These are phyloP conservation scores for Aspergillus sp. DNA, from an alignment of 2,329 filamentous ascomycete genomes.

Conservation along the genomic window DNA sequence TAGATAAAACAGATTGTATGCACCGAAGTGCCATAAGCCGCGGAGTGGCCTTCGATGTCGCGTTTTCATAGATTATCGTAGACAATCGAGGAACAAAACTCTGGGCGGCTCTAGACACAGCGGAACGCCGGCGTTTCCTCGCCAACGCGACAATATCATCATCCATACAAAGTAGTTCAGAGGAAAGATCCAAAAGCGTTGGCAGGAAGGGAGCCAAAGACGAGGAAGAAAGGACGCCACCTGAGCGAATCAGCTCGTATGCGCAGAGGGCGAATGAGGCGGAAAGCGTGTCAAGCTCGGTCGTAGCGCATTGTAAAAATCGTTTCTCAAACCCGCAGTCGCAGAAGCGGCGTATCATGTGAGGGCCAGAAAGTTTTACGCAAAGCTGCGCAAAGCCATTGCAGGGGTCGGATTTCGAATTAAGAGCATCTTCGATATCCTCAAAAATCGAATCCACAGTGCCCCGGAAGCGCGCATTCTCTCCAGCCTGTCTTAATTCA, in stretches of 20 bases:
- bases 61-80: slow-evolving; percentile 16
- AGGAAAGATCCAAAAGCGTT: slow-evolving; percentile 20
- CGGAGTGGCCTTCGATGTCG: slow-evolving; percentile 18
- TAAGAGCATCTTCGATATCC: slow-evolving; percentile 44
- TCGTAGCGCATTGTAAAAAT: slow-evolving; percentile 53
- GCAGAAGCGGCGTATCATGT: slow-evolving; percentile 48
- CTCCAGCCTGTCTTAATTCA: slow-evolving; percentile 51
- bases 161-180: slow-evolving; percentile 17
- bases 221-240: slow-evolving; percentile 19
- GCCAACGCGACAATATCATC: slow-evolving; percentile 19
- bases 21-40: slow-evolving; percentile 25
- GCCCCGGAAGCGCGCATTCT: slow-evolving; percentile 47
- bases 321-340: slow-evolving; percentile 63
- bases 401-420: slow-evolving; percentile 40
- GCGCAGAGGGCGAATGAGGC: slow-evolving; percentile 23
- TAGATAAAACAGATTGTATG: slow-evolving; percentile 22
- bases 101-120: slow-evolving; percentile 24
- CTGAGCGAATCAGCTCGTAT: slow-evolving; percentile 21
- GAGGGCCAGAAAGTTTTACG: slow-evolving; percentile 38
- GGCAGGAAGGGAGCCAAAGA: slow-evolving; percentile 21
- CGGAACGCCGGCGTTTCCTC: slow-evolving; percentile 9
- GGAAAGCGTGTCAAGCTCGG: slow-evolving; percentile 45
- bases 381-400: slow-evolving; percentile 49
- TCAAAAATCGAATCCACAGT: slow-evolving; percentile 49
- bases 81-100: slow-evolving; percentile 13